These are phyloP conservation scores for Arthrinium phaeospermum DNA, from an alignment of 2,329 filamentous ascomycete species.

Conservation along the genomic window DNA sequence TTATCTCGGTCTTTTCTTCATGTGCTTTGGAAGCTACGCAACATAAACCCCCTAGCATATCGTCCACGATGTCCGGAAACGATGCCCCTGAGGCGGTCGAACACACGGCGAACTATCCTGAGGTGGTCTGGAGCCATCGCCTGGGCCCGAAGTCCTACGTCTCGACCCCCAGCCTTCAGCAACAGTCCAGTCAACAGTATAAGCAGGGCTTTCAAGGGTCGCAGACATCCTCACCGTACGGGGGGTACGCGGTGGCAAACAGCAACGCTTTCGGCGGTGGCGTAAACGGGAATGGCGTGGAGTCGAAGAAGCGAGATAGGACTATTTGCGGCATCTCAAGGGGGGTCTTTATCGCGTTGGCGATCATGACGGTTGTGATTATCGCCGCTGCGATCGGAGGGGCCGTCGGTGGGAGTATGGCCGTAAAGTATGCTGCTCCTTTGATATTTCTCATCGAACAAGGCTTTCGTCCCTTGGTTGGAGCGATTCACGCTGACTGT, in stretches of 20 bases:
- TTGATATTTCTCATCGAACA: not conserved
- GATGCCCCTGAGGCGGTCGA: not conserved
- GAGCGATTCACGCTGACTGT: not conserved
- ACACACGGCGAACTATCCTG: not conserved
- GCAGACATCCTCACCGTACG: not conserved
- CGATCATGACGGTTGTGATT: slow-evolving; percentile 28
- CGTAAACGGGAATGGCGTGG: not conserved
- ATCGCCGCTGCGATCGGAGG: slow-evolving; percentile 31
- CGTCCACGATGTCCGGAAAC: not conserved
- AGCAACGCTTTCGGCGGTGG: not conserved
- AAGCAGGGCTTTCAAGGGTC: not conserved
- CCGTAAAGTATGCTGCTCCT: slow-evolving; percentile 30
- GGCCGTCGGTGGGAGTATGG: slow-evolving; percentile 32
- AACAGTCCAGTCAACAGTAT: not conserved
- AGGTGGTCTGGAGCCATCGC: not conserved
- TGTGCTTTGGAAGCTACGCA: no score
- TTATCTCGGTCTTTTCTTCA: not conserved
- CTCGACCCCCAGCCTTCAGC: not conserved
- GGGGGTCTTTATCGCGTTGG: slow-evolving; percentile 28
- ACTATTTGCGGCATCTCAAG: slow-evolving; percentile 29
- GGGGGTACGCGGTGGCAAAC: not conserved
- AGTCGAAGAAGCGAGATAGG: not conserved
- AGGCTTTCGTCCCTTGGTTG: not conserved
- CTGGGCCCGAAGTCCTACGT: not conserved
- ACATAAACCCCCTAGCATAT: not conserved